Percentiles rank a stretch among this genome's conserved stretches.
phyloP scores from a whole-genome alignment of 805 yeast genomes.

The Starmerella stigmatis region DNA sequence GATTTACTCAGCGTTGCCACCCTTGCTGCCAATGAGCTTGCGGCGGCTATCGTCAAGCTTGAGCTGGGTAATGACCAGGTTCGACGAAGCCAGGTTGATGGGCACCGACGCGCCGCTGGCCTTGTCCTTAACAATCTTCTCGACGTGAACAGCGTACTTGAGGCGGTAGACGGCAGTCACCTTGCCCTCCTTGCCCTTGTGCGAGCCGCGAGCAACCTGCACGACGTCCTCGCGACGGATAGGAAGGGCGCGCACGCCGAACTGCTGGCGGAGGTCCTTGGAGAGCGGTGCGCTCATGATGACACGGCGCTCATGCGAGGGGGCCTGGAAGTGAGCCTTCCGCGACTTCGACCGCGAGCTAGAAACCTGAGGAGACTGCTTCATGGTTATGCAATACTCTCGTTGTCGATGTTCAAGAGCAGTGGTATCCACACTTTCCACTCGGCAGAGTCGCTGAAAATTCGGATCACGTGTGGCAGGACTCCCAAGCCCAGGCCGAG shows the following conservation, averaged over 20 bases:
- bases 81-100: conserved; percentile 95
- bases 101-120: conserved; percentile 97
- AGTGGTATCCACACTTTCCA: conserved; percentile 7
- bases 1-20: conserved; percentile 74
- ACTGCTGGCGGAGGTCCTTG: conserved; percentile 95
- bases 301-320: conserved; percentile 89
- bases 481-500: conserved; percentile 3
- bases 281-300: conserved; percentile 97
- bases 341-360: conserved; percentile 98
- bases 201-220: conserved; percentile 93
- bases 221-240: conserved; percentile 97
- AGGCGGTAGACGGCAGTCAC: conserved; percentile 97
- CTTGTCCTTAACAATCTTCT: conserved; percentile 95
- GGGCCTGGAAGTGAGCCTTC: conserved; percentile 98
- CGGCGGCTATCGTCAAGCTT: conserved; percentile 98
- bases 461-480: not conserved
- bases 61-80: conserved; percentile 96
- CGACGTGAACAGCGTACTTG: conserved; percentile 92
- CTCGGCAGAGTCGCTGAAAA: conserved; percentile 6
- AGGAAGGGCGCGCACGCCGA: conserved; percentile 91
- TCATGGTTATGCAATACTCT: conserved; percentile 21
- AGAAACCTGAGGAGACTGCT: conserved; percentile 60
- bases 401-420: conserved; percentile 9
- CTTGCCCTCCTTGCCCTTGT: conserved; percentile 99
- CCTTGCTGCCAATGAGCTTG: conserved; percentile 94